Percentiles rank a stretch among this genome's conserved stretches.
These are phyloP conservation scores for Mycena chlorophos DNA, from an alignment of 768 basidiomycete species.

Conservation along the genomic window DNA sequence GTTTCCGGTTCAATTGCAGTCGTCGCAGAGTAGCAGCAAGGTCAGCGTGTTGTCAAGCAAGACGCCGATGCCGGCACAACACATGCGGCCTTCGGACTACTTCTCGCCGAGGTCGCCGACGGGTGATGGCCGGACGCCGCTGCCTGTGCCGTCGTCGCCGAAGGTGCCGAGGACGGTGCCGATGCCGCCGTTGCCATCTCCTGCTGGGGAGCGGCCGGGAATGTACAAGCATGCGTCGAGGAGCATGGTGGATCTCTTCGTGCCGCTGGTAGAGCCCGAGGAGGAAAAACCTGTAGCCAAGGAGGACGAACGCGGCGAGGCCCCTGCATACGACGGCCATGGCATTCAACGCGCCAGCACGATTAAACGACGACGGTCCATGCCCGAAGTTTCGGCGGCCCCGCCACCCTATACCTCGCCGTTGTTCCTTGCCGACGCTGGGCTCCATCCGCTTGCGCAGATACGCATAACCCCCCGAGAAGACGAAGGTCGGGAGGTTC, in stretches of 20 bases:
- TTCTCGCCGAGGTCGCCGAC: conserved; percentile 27
- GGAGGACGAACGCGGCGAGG: conserved; percentile 23
- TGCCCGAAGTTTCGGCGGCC: conserved; percentile 64
- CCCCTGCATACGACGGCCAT: conserved; percentile 35
- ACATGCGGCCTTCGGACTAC: conserved; percentile 18
- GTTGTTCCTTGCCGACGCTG: conserved; percentile 30
- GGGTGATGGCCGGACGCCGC: conserved; percentile 14
- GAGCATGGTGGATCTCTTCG: conserved; percentile 62
- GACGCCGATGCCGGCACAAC: conserved; percentile 3
- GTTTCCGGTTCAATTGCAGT: conserved; percentile 2
- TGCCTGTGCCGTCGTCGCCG: conserved; percentile 20
- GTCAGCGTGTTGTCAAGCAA: background rate
- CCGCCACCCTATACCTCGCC: conserved; percentile 68
- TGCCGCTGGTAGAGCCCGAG: conserved; percentile 22
- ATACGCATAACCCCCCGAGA: conserved; percentile 50
- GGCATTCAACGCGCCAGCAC: conserved; percentile 27
- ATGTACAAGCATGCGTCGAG: conserved; percentile 61
- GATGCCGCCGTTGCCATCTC: conserved; percentile 11
- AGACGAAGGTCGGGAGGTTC: conserved; percentile 81
- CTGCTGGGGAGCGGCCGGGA: conserved; percentile 35
- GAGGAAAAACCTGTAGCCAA: background rate
- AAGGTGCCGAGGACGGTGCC: conserved; percentile 21
- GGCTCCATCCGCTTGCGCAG: conserved; percentile 22
- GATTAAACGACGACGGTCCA: conserved; percentile 54
- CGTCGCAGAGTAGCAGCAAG: conserved; percentile 5